These are phyloP conservation scores for Ceratobasidium sp. DNA, from an alignment of 1,284 basidiomycete genomes.

Conservation along the genomic window DNA sequence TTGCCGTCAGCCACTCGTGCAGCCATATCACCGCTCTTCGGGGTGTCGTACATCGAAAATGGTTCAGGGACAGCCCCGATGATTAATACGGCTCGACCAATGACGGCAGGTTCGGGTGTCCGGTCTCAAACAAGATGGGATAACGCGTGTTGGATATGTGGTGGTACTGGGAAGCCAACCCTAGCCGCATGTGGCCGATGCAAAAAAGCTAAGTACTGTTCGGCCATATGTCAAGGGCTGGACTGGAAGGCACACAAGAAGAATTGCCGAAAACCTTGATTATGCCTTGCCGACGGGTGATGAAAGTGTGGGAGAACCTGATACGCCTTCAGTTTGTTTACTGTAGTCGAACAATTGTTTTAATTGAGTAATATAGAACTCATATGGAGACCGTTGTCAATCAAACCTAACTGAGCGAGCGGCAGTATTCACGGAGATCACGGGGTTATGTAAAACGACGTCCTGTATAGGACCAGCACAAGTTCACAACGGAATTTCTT, in stretches of 20 bases:
- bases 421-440: no score
- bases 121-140: background rate
- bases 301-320: no score
- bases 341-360: no score
- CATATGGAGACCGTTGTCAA: no score
- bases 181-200: constrained; percentile 5
- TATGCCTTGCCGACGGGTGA: no score
- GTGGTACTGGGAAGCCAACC: background rate
- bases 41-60: constrained; percentile 7
- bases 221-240: constrained; percentile 15
- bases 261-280: background rate
- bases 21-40: constrained; percentile 19
- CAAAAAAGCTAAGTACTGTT: constrained; percentile 33
- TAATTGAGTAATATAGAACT: no score
- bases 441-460: no score
- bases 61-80: background rate
- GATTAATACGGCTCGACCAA: background rate
- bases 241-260: constrained; percentile 40
- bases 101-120: background rate
- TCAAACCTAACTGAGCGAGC: no score
- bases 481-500: no score
- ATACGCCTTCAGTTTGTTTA: no score
- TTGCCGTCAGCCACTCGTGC: constrained; percentile 25
- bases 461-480: no score
- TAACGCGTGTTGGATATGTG: constrained; percentile 18